A percentile compares a stretch with the other conserved stretches of the same genome.
phyloP scores from a whole-genome alignment of 495 filamentous ascomycete genomes.

The Aspergillus asperescens region DNA sequence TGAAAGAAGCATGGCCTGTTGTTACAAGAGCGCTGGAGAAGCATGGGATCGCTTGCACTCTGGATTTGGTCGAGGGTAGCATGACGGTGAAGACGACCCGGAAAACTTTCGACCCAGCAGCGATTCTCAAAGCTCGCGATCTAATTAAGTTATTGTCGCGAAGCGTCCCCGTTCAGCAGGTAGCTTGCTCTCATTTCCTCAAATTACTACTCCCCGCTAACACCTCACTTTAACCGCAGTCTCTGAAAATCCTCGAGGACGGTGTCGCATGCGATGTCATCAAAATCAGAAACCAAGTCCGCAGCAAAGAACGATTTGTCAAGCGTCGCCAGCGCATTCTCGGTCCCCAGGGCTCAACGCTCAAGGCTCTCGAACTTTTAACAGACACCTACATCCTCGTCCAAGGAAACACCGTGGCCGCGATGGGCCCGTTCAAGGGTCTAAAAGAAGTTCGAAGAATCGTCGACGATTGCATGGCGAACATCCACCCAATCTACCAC shows the following conservation, averaged over 20 bases:
- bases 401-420: slow-evolving; percentile 91
- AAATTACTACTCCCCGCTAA: neutral
- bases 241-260: slow-evolving; percentile 91
- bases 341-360: slow-evolving; percentile 74
- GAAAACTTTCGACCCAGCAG: slow-evolving; percentile 90
- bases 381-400: slow-evolving; percentile 92
- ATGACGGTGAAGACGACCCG: slow-evolving; percentile 95
- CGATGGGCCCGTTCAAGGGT: slow-evolving; percentile 87
- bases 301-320: slow-evolving; percentile 95
- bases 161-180: slow-evolving; percentile 84
- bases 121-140: slow-evolving; percentile 91
- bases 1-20: slow-evolving; percentile 85
- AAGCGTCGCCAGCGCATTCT: slow-evolving; percentile 92
- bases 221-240: slow-evolving; percentile 36
- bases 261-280: slow-evolving; percentile 86
- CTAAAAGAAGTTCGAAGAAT: slow-evolving; percentile 88
- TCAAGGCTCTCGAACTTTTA: slow-evolving; percentile 94
- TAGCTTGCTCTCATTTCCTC: slow-evolving; percentile 11
- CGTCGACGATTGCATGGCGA: slow-evolving; percentile 93
- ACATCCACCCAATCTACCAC: slow-evolving; percentile 87
- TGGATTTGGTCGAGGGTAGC: slow-evolving; percentile 91
- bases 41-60: slow-evolving; percentile 74
- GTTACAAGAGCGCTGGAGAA: slow-evolving; percentile 77
- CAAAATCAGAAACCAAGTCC: slow-evolving; percentile 83
- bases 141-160: slow-evolving; percentile 88